Evolutionary conservation across 345 rosid genomes (phyloP).

Genomic region (Lepidium aucheri): DNA sequence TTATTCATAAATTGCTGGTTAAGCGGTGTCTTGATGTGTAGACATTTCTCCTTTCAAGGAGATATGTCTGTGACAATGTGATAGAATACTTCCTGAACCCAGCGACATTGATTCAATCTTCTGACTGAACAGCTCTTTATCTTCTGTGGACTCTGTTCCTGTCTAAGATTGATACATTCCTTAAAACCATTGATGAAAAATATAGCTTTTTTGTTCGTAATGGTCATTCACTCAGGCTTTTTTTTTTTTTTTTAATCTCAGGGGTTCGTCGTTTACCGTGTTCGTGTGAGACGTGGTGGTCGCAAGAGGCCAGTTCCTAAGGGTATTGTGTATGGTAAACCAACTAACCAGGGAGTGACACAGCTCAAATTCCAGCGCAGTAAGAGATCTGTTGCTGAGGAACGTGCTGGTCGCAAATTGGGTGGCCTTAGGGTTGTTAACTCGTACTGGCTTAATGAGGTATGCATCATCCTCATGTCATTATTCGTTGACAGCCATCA

Average conservation of each 20-base stretch:
- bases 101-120: constrained; percentile 19
- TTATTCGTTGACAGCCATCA: not conserved
- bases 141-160: constrained; percentile 23
- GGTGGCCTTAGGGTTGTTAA: constrained; percentile 73
- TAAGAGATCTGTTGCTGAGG: constrained; percentile 82
- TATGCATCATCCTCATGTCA: not conserved
- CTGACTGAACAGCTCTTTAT: constrained; percentile 21
- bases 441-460: constrained; percentile 91
- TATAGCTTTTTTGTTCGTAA: not conserved
- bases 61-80: not conserved
- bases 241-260: not conserved
- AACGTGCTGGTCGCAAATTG: constrained; percentile 70
- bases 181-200: not conserved
- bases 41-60: not conserved
- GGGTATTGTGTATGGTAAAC: constrained; percentile 90
- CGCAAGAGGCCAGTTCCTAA: constrained; percentile 82
- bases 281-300: constrained; percentile 87
- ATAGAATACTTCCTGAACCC: constrained; percentile 29
- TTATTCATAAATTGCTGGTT: constrained; percentile 2
- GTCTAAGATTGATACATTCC: constrained; percentile 27
- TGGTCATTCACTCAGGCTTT: not conserved
- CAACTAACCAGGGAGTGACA: constrained; percentile 85
- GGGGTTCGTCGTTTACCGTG: constrained; percentile 77
- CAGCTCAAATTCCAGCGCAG: constrained; percentile 79
- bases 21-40: constrained; percentile 29